Evolutionary conservation across 2,329 filamentous ascomycete species (phyloP).

Genomic region (Tothia fuscella): DNA sequence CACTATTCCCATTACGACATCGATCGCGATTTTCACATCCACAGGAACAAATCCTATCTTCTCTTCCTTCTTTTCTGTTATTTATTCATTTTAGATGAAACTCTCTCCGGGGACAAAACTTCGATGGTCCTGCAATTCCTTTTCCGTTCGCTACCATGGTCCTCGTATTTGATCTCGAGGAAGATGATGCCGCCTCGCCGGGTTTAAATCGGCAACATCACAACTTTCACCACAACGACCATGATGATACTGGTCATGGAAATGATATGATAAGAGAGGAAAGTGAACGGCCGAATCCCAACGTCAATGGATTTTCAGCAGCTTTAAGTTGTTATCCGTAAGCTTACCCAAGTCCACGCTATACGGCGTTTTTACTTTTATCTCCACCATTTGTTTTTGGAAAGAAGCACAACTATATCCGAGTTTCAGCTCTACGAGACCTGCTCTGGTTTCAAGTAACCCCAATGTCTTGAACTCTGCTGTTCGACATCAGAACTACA

Average conservation of each 20-base stretch:
- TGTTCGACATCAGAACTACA: neutral
- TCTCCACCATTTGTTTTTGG: constrained; percentile 16
- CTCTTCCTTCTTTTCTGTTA: too few relatives aligned
- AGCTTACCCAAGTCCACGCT: constrained; percentile 35
- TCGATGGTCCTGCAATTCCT: neutral
- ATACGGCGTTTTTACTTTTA: constrained; percentile 18
- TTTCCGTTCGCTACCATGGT: constrained; percentile 22
- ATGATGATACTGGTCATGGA: neutral
- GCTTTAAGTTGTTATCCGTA: constrained; percentile 59
- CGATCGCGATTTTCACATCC: neutral
- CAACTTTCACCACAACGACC: neutral
- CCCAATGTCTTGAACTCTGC: neutral
- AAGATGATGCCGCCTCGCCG: constrained; percentile 12
- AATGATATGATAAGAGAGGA: constrained; percentile 11
- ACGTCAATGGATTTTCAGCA: constrained; percentile 47
- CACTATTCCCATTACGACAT: neutral
- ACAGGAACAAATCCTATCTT: neutral
- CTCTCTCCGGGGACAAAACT: neutral
- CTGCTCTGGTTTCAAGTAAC: constrained; percentile 21
- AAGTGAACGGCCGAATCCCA: constrained; percentile 34
- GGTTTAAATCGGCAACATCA: constrained; percentile 1
- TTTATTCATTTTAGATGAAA: too few relatives aligned
- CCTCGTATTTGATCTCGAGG: constrained; percentile 32
- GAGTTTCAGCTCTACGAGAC: constrained; percentile 13
- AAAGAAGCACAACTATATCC: too few relatives aligned